Evolutionary conservation across 768 basidiomycete species (phyloP).

Genomic region (Mycena indigotica): DNA sequence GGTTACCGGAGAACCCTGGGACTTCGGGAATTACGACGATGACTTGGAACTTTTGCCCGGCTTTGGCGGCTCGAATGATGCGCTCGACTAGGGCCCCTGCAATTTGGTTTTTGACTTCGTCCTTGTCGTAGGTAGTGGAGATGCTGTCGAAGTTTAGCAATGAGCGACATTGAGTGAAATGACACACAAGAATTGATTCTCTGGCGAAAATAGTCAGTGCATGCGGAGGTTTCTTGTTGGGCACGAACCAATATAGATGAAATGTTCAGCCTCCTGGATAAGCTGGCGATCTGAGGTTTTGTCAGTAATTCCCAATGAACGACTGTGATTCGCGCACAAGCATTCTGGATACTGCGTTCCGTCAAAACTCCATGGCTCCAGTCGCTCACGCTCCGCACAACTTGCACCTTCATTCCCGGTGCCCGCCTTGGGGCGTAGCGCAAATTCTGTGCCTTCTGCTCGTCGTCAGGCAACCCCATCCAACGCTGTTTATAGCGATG

Average conservation of each 20-base stretch:
- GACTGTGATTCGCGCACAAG: constrained; percentile 37
- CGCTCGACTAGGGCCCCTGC: constrained; percentile 81
- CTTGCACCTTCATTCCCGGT: constrained; percentile 73
- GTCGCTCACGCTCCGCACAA: constrained; percentile 84
- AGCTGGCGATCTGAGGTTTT: constrained; percentile 62
- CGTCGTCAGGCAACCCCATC: constrained; percentile 44
- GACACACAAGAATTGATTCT: constrained; percentile 88
- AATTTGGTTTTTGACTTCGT: constrained; percentile 79
- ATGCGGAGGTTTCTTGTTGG: no score
- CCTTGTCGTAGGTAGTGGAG: constrained; percentile 64
- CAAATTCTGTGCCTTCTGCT: constrained; percentile 33
- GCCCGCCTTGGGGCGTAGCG: constrained; percentile 38
- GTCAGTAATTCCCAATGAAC: not conserved
- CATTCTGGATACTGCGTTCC: constrained; percentile 91
- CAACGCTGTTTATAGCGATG: constrained; percentile 65
- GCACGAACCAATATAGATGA: constrained; percentile 94
- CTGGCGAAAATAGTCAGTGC: no score
- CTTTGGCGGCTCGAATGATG: constrained; percentile 73
- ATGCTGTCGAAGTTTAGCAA: constrained; percentile 55
- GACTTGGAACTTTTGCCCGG: constrained; percentile 70
- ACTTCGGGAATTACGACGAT: constrained; percentile 30
- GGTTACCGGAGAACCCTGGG: constrained; percentile 84
- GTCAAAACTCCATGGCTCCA: constrained; percentile 93
- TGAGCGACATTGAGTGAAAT: not conserved
- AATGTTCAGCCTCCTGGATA: constrained; percentile 84